Evolutionary conservation across 345 rosid genomes (phyloP).

Genomic region (Acer yangbiense): DNA sequence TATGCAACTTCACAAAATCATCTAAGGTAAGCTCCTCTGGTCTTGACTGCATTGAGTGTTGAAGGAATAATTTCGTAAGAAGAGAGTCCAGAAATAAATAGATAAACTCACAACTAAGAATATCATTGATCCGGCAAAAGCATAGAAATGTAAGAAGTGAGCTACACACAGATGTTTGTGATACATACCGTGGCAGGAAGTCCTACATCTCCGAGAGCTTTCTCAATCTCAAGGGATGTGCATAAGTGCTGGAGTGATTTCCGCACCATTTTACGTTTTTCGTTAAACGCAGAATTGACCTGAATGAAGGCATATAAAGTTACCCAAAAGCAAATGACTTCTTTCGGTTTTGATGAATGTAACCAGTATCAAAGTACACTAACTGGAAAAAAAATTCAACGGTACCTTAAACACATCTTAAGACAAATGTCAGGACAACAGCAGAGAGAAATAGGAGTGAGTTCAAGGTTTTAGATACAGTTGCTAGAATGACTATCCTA

Average conservation of each 20-base stretch:
- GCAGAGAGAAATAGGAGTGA: neutral
- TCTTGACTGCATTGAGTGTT: slow-evolving; percentile 64
- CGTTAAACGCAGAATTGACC: slow-evolving; percentile 93
- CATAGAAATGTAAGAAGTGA: neutral
- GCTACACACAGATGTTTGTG: neutral
- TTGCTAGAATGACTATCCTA: neutral
- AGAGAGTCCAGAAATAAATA: neutral
- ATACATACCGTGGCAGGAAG: slow-evolving; percentile 65
- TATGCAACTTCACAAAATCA: slow-evolving; percentile 86
- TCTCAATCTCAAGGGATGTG: slow-evolving; percentile 67
- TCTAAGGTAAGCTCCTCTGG: slow-evolving; percentile 89
- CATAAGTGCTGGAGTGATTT: slow-evolving; percentile 75
- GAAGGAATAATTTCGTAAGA: neutral
- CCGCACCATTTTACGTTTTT: slow-evolving; percentile 84
- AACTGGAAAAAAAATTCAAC: neutral
- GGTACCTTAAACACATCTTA: neutral
- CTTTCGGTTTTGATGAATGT: neutral
- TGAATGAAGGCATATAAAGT: slow-evolving; percentile 20
- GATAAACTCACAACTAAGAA: neutral
- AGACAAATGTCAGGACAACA: neutral
- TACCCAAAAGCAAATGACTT: neutral
- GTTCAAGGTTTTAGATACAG: neutral
- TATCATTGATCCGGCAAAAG: neutral
- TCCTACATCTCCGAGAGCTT: slow-evolving; percentile 65
- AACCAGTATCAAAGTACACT: neutral